phyloP scores from a whole-genome alignment of 345 rosid genomes.

The Rhodamnia rubescens region DNA sequence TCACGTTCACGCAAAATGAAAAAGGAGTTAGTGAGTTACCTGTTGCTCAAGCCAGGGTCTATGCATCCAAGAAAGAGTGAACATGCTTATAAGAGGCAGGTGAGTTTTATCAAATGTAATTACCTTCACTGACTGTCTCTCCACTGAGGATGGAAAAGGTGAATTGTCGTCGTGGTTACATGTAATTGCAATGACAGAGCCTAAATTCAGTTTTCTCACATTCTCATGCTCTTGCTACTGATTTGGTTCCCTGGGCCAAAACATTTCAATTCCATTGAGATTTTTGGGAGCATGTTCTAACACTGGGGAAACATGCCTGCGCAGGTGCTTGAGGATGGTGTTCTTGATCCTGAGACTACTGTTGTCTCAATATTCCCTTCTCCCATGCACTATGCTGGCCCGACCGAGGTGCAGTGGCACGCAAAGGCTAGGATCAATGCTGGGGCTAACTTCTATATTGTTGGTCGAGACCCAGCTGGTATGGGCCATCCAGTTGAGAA shows the following conservation, averaged over 20 bases:
- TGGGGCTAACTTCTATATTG: slow-evolving; percentile 96
- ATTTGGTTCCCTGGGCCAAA: not conserved
- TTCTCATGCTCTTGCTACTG: not conserved
- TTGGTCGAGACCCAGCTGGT: slow-evolving; percentile 99
- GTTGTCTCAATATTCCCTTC: slow-evolving; percentile 97
- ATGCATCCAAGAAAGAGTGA: not conserved
- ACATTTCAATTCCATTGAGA: not conserved
- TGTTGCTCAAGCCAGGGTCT: not conserved
- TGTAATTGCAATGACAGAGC: not conserved
- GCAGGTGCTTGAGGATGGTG: slow-evolving; percentile 94
- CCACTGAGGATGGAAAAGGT: not conserved
- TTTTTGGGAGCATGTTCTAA: not conserved
- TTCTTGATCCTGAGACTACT: slow-evolving; percentile 98
- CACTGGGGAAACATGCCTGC: not conserved
- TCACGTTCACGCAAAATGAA: not conserved
- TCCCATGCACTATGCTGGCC: slow-evolving; percentile 99
- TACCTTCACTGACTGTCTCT: not conserved
- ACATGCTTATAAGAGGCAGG: not conserved
- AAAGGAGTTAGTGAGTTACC: not conserved
- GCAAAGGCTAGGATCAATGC: slow-evolving; percentile 98
- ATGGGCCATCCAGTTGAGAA: slow-evolving; percentile 96
- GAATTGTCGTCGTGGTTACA: not conserved
- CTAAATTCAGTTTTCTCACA: not conserved
- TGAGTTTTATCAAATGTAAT: not conserved
- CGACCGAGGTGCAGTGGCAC: slow-evolving; percentile 99